Evolutionary conservation across 352 stramenopile genomes (phyloP).

Genomic region (Pelagophyceae sp.): DNA sequence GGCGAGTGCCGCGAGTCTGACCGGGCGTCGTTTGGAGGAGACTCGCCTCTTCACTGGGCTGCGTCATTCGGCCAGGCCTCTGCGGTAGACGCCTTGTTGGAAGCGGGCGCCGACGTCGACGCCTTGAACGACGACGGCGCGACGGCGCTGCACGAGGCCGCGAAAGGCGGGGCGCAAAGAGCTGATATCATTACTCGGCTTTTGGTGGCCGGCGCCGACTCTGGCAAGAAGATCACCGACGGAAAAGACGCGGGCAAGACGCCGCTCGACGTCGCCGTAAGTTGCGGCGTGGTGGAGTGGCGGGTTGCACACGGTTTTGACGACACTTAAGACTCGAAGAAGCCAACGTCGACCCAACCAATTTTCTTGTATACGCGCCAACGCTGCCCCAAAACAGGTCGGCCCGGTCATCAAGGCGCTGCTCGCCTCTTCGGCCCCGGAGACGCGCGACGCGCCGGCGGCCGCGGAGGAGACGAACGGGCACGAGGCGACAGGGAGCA

Average conservation of each 20-base stretch:
- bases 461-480: not conserved
- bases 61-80: slow-evolving; percentile 2
- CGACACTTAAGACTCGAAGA: too few relatives aligned
- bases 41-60: slow-evolving; percentile 13
- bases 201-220: not conserved
- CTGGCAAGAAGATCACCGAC: not conserved
- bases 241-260: not conserved
- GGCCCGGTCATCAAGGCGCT: not conserved
- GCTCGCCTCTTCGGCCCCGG: not conserved
- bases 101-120: not conserved
- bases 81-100: not conserved
- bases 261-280: not conserved
- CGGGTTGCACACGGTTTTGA: too few relatives aligned
- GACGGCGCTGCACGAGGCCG: slow-evolving; percentile 10
- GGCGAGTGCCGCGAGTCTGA: not conserved
- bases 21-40: not conserved
- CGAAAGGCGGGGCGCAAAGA: not conserved
- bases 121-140: slow-evolving; percentile 12
- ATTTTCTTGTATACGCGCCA: too few relatives aligned
- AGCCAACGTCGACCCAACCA: too few relatives aligned
- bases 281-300: not conserved
- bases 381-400: not conserved
- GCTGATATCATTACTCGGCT: not conserved
- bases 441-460: not conserved
- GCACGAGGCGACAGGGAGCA: too few relatives aligned